These are phyloP conservation scores for Emergomyces africanus DNA, from an alignment of 2,329 filamentous ascomycete genomes.

Conservation along the genomic window DNA sequence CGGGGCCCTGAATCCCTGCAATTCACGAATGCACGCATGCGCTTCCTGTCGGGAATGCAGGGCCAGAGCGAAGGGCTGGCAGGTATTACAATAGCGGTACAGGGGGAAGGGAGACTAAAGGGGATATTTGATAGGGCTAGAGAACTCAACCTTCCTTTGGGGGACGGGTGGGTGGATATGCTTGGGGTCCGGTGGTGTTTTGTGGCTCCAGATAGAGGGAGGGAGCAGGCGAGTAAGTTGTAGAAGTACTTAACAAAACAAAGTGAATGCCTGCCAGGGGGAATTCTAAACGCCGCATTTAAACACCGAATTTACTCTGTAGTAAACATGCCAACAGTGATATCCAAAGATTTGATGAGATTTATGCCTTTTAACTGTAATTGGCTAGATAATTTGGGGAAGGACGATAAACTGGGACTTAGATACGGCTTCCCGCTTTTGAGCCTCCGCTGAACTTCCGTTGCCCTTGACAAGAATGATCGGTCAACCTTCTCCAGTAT, in stretches of 20 bases:
- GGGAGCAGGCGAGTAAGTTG: neutral
- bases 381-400: too few species aligned
- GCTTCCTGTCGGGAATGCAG: conserved; percentile 23
- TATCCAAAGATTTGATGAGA: too few species aligned
- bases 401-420: too few species aligned
- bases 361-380: too few species aligned
- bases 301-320: neutral
- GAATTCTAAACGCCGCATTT: neutral
- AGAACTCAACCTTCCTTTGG: conserved; percentile 17
- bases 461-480: neutral
- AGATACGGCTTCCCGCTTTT: too few species aligned
- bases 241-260: neutral
- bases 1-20: conserved; percentile 11
- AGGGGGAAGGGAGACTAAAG: conserved; percentile 19
- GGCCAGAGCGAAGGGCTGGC: conserved; percentile 25
- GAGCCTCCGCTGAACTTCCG: too few species aligned
- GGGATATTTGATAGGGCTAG: conserved; percentile 21
- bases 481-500: neutral
- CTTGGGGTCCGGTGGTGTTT: conserved; percentile 28
- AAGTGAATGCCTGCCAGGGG: neutral
- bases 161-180: conserved; percentile 25
- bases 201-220: conserved; percentile 1
- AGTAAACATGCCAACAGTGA: too few species aligned
- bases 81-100: conserved; percentile 28
- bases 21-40: conserved; percentile 24